Evolutionary conservation across 495 filamentous ascomycete genomes (phyloP).

Genomic region (Chaetomidium leptoderma): DNA sequence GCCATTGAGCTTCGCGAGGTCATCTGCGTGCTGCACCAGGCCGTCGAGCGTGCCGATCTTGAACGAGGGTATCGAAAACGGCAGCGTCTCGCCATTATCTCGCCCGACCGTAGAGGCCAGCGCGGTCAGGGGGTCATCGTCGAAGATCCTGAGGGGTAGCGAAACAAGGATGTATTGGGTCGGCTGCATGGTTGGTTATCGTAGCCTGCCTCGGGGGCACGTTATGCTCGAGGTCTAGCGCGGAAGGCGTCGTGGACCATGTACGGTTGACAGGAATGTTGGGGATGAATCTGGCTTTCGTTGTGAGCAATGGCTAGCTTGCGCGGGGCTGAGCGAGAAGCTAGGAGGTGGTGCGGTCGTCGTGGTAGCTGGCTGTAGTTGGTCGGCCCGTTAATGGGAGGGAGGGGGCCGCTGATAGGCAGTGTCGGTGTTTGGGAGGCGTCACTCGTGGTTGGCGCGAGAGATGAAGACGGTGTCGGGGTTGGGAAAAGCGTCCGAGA

Average conservation of each 20-base stretch:
- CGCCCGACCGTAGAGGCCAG: slow-evolving; percentile 65
- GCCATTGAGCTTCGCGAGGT: slow-evolving; percentile 78
- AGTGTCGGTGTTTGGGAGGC: not conserved
- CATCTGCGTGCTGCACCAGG: slow-evolving; percentile 94
- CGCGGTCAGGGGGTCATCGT: slow-evolving; percentile 73
- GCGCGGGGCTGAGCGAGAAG: not conserved
- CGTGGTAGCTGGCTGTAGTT: not conserved
- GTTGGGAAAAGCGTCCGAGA: not conserved
- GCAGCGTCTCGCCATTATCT: slow-evolving; percentile 70
- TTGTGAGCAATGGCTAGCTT: not conserved
- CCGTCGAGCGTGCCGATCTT: slow-evolving; percentile 97
- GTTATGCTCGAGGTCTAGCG: not conserved
- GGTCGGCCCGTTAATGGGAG: not conserved
- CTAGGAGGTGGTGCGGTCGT: not conserved
- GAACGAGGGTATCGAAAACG: slow-evolving; percentile 84
- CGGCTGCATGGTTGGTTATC: slow-evolving; percentile 31
- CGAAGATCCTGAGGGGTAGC: slow-evolving; percentile 46
- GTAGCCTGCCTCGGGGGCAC: not conserved
- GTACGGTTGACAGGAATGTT: not conserved
- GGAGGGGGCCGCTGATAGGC: not conserved
- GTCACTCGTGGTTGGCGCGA: not conserved
- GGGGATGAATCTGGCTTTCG: not conserved
- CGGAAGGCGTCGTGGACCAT: not conserved
- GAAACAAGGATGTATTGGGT: slow-evolving; percentile 46
- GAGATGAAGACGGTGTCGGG: not conserved